Evolutionary conservation across 2,329 filamentous ascomycete species (phyloP).

Genomic region (Arthroderma uncinatum): DNA sequence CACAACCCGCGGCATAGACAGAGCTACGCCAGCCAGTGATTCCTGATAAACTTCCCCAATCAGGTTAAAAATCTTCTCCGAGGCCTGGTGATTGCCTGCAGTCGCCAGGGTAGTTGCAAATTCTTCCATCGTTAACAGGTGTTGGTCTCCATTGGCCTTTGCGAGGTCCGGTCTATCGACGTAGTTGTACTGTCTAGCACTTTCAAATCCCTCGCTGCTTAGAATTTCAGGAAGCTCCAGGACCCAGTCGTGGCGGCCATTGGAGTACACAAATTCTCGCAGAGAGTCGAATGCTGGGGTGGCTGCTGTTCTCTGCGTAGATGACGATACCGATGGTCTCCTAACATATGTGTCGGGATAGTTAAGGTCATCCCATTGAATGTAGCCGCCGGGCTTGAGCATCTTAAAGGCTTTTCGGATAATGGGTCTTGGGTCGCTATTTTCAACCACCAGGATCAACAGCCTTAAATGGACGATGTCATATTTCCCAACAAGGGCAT

Average conservation of each 20-base stretch:
- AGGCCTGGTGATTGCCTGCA: neutral
- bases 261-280: slow-evolving; percentile 3
- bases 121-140: slow-evolving; percentile 5
- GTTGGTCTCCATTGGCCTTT: slow-evolving; percentile 3
- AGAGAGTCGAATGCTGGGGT: slow-evolving; percentile 2
- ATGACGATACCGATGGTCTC: neutral
- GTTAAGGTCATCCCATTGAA: slow-evolving; percentile 4
- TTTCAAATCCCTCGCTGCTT: neutral
- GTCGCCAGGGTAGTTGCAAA: slow-evolving; percentile 3
- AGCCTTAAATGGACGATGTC: slow-evolving; percentile 3
- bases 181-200: neutral
- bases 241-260: slow-evolving; percentile 1
- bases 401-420: slow-evolving; percentile 1
- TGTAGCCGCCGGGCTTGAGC: slow-evolving; percentile 4
- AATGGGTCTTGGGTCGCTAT: slow-evolving; percentile 4
- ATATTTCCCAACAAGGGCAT: slow-evolving; percentile 1
- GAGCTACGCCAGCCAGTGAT: neutral
- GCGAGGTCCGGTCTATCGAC: neutral
- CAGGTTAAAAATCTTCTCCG: slow-evolving; percentile 4
- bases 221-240: slow-evolving; percentile 1
- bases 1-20: slow-evolving; percentile 5
- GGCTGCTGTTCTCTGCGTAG: neutral
- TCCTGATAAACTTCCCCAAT: slow-evolving; percentile 5
- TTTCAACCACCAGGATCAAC: slow-evolving; percentile 4
- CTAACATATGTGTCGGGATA: slow-evolving; percentile 3